These are phyloP conservation scores for Pezicula rhizophila DNA, from an alignment of 2,329 filamentous ascomycete genomes.

Conservation along the genomic window DNA sequence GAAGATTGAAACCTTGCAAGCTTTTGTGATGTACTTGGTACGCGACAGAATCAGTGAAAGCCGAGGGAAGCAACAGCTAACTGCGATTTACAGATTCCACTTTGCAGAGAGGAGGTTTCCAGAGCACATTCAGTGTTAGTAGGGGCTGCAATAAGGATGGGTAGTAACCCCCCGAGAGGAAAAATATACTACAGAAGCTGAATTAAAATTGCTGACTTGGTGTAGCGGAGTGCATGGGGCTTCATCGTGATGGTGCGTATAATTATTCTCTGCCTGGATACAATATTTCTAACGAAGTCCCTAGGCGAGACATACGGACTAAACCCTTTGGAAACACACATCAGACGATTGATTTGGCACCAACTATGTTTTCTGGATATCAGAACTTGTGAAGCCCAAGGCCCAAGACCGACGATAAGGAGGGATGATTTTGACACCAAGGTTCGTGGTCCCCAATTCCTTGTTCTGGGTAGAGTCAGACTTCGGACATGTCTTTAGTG, in stretches of 20 bases:
- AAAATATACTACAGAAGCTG: no score
- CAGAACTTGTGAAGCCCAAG: conserved; percentile 68
- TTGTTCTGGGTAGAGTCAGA: no score
- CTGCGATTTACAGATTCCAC: conserved; percentile 46
- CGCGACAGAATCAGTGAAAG: conserved; percentile 22
- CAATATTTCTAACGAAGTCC: no score
- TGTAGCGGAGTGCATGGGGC: conserved; percentile 65
- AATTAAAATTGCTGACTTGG: no score
- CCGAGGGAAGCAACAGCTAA: not conserved
- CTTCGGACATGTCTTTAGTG: no score
- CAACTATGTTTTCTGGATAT: conserved; percentile 74
- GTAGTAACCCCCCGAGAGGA: no score
- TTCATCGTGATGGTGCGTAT: conserved; percentile 53
- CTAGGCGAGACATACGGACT: conserved; percentile 51
- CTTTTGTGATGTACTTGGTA: conserved; percentile 71
- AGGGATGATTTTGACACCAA: conserved; percentile 70
- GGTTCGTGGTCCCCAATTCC: conserved; percentile 28
- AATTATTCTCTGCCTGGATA: no score
- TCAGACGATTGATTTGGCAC: conserved; percentile 69
- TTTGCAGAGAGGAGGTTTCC: conserved; percentile 67
- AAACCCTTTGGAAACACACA: conserved; percentile 61
- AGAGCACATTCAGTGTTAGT: conserved; percentile 67
- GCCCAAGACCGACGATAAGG: conserved; percentile 65
- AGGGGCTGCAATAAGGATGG: conserved; percentile 63
- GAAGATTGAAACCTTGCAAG: conserved; percentile 69